These are phyloP conservation scores for Hypoxylon sp. DNA, from an alignment of 2,329 filamentous ascomycete genomes.

Conservation along the genomic window DNA sequence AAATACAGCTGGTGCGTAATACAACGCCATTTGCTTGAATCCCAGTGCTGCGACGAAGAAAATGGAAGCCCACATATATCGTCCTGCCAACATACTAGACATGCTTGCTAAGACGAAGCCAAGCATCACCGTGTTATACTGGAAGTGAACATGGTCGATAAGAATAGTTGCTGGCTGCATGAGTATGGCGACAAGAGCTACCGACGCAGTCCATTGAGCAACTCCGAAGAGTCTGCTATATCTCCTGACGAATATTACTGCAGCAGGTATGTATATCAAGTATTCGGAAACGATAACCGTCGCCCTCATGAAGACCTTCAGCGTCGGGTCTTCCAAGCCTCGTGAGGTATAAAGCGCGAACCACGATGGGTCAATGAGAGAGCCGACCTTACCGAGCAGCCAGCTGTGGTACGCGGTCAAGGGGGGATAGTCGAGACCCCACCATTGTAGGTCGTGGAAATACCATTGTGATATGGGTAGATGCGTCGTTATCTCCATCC, in stretches of 20 bases:
- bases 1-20: conserved; percentile 95
- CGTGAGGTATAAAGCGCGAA: conserved; percentile 88
- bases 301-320: conserved; percentile 97
- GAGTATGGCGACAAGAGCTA: conserved; percentile 89
- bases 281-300: conserved; percentile 94
- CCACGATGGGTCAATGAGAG: conserved; percentile 84
- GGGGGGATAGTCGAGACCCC: conserved; percentile 97
- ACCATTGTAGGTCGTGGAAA: conserved; percentile 96
- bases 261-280: conserved; percentile 86
- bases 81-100: conserved; percentile 88
- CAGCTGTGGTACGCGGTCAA: conserved; percentile 99
- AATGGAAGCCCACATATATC: conserved; percentile 88
- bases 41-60: conserved; percentile 96
- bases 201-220: conserved; percentile 83
- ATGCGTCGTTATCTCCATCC: conserved; percentile 96
- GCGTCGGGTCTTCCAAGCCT: conserved; percentile 79
- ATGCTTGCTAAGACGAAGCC: conserved; percentile 89
- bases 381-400: conserved; percentile 89
- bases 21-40: conserved; percentile 99
- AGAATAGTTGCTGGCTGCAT: conserved; percentile 93
- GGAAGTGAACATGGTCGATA: conserved; percentile 87
- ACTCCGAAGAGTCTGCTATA: conserved; percentile 83
- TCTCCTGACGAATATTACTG: conserved; percentile 86
- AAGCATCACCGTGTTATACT: conserved; percentile 99
- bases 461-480: conserved; percentile 97